A percentile compares a stretch with the other conserved stretches of the same genome.
Conservation (phyloP, 2,329 filamentous ascomycete species). For the Sporothrix humicola region DNA sequence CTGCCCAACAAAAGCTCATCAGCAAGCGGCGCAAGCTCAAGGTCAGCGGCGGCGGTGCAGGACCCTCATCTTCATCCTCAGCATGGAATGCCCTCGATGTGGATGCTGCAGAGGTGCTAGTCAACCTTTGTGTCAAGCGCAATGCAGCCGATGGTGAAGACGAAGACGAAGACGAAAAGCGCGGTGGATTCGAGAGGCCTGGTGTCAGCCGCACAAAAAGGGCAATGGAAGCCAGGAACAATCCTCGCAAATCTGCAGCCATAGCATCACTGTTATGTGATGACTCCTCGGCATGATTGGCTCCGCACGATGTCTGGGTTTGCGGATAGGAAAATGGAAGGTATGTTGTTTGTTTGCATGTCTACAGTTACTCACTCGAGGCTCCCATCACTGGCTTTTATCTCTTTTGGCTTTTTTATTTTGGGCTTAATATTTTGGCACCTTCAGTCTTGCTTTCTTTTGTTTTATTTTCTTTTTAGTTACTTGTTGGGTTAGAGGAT, state of each 20-base stretch:
- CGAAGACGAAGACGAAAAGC: not conserved
- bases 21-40: conserved; percentile 2
- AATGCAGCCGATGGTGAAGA: not conserved
- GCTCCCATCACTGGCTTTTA: not conserved
- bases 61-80: not conserved
- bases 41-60: not conserved
- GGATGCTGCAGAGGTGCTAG: conserved; percentile 33
- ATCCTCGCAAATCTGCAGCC: conserved; percentile 8
- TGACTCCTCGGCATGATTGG: not conserved
- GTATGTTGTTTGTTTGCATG: not conserved
- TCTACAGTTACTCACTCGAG: not conserved
- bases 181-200: not conserved
- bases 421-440: not conserved
- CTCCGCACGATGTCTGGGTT: too few relatives aligned
- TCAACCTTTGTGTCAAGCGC: conserved; percentile 28
- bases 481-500: not conserved
- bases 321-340: not conserved
- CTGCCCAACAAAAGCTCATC: not conserved
- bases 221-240: not conserved
- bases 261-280: conserved; percentile 31
- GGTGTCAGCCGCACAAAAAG: not conserved
- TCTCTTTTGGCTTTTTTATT: not conserved
- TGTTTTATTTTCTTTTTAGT: not conserved
- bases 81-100: conserved; percentile 24
- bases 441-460: not conserved